A percentile compares a stretch with the other conserved stretches of the same genome.
Conservation (phyloP, 2,329 filamentous ascomycete genomes). For the Fusarium sulawesiense region DNA sequence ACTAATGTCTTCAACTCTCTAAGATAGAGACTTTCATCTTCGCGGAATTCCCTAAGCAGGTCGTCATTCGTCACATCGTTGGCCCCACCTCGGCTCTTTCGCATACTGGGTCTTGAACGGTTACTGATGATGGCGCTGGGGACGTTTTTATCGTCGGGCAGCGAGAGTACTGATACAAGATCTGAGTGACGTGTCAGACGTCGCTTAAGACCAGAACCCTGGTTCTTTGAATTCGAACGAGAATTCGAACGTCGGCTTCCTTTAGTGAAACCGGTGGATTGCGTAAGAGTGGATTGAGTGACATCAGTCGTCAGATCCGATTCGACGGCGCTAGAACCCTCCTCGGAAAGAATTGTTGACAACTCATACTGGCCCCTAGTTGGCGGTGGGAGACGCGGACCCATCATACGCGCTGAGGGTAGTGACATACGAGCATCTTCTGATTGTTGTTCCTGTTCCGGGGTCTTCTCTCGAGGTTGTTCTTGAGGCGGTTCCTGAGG, state of each 20-base stretch:
- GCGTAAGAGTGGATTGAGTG: constrained; percentile 67
- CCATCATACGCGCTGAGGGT: constrained; percentile 46
- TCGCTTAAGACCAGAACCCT: constrained; percentile 71
- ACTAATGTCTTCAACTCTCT: constrained; percentile 93
- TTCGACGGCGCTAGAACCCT: constrained; percentile 57
- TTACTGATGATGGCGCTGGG: constrained; percentile 74
- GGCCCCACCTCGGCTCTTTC: constrained; percentile 75
- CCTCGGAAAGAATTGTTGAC: constrained; percentile 68
- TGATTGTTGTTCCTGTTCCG: constrained; percentile 3
- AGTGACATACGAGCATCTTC: constrained; percentile 33
- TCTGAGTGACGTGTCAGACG: constrained; percentile 92
- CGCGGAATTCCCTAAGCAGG: constrained; percentile 80
- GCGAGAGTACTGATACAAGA: constrained; percentile 89
- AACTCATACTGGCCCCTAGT: constrained; percentile 67
- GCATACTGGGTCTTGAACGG: constrained; percentile 80
- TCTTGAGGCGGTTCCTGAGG: not conserved
- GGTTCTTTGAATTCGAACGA: constrained; percentile 54
- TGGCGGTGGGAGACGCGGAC: constrained; percentile 58
- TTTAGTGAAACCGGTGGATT: constrained; percentile 62
- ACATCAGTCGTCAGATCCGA: constrained; percentile 65
- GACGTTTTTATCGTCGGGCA: constrained; percentile 68
- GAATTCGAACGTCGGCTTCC: constrained; percentile 56
- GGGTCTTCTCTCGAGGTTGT: not conserved
- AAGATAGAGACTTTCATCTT: constrained; percentile 89
- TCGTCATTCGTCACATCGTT: constrained; percentile 78